These are phyloP conservation scores for Pythium pyrilobum DNA, from an alignment of 352 stramenopile genomes.

Conservation along the genomic window DNA sequence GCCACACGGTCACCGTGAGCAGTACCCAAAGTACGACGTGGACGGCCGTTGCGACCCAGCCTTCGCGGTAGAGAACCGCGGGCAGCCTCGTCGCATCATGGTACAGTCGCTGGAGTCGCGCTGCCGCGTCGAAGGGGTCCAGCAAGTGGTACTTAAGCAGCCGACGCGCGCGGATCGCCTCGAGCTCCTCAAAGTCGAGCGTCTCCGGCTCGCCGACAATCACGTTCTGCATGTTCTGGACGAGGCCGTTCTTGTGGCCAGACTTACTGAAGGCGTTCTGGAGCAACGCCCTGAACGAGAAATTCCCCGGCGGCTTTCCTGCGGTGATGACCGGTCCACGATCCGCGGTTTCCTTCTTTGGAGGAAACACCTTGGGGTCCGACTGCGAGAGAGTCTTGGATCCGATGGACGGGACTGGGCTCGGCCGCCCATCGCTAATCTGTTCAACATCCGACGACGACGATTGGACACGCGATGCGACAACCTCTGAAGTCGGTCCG, in stretches of 20 bases:
- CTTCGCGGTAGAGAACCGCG: constrained; percentile 15
- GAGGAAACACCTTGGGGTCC: too few species aligned
- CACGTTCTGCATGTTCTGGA: constrained; percentile 5
- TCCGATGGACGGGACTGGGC: too few species aligned
- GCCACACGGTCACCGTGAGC: constrained; percentile 23
- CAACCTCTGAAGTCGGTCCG: too few species aligned
- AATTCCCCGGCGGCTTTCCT: too few species aligned
- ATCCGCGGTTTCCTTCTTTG: too few species aligned
- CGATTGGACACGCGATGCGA: neutral
- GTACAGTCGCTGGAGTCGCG: constrained; percentile 19
- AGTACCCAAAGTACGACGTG: constrained; percentile 16
- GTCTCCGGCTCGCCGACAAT: neutral
- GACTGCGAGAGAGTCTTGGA: too few species aligned
- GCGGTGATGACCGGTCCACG: too few species aligned
- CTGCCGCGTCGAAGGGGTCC: constrained; percentile 30
- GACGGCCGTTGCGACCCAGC: constrained; percentile 3
- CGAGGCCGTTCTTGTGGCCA: neutral
- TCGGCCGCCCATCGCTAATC: too few species aligned
- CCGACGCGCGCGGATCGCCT: constrained; percentile 9
- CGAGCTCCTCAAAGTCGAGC: constrained; percentile 12
- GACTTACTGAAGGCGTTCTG: neutral
- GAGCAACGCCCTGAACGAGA: neutral
- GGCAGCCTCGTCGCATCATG: constrained; percentile 14
- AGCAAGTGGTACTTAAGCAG: constrained; percentile 23
- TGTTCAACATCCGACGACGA: neutral